phyloP scores from a whole-genome alignment of 352 stramenopile species.

The Pythium aphanidermatum region DNA sequence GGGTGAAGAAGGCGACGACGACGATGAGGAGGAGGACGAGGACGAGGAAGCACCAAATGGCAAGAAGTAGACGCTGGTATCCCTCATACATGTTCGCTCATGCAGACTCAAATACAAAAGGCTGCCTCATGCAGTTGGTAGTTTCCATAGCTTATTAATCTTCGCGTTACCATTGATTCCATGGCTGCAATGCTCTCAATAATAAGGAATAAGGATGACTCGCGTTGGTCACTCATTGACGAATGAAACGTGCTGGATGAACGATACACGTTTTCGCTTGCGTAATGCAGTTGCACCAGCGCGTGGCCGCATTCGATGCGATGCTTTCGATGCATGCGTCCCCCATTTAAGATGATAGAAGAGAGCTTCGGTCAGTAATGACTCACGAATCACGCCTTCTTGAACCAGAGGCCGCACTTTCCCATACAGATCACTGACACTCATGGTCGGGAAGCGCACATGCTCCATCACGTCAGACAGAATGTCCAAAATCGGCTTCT shows the following conservation, averaged over 20 bases:
- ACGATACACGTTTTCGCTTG: conserved; percentile 85
- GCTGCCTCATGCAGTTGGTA: too few relatives aligned
- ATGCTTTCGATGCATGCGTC: conserved; percentile 46
- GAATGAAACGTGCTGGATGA: conserved; percentile 87
- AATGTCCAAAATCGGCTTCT: conserved; percentile 40
- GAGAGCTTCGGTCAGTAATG: conserved; percentile 71
- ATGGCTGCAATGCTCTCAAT: too few relatives aligned
- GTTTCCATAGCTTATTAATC: too few relatives aligned
- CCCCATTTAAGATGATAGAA: conserved; percentile 87
- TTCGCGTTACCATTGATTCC: too few relatives aligned
- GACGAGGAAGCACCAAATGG: conserved; percentile 26
- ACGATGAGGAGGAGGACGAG: conserved; percentile 36
- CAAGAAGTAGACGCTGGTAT: conserved; percentile 25
- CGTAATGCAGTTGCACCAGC: conserved; percentile 52
- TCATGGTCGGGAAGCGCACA: conserved; percentile 84
- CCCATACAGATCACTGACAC: conserved; percentile 76
- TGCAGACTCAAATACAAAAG: too few relatives aligned
- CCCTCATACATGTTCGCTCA: too few relatives aligned
- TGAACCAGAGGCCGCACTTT: conserved; percentile 76
- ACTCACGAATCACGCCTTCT: conserved; percentile 57
- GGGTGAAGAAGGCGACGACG: conserved; percentile 36
- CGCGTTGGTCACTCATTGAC: conserved; percentile 31
- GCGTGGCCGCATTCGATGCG: conserved; percentile 57
- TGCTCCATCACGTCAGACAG: conserved; percentile 76
- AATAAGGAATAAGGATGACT: too few relatives aligned